Evolutionary conservation across 2,329 filamentous ascomycete genomes (phyloP), one percentile per base, ranked within the genome.

Genomic region (Whalleya microplaca): DNA sequence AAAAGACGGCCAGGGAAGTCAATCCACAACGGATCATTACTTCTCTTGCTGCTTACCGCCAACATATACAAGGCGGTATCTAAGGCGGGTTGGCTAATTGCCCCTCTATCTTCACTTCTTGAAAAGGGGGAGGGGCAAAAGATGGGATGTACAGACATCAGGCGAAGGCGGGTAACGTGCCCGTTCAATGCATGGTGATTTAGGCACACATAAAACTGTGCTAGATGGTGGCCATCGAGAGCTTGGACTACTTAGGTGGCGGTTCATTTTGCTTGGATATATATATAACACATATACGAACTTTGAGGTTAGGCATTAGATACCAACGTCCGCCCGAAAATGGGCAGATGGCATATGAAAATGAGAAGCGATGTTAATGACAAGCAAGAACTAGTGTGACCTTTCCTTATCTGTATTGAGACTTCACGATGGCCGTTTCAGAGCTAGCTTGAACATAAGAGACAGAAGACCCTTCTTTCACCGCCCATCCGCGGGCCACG

Each of bases 311-410:
- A 48, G 53, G 61, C 63, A 62, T 64, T 66, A 68, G 66, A 68
- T 69, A 69, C 66, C 67, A 66, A 59, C 64, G 59, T 66, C 55
- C 53, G 60, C 60, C 62, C 60, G 49, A 43, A 55, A 53, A 62
- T 49, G 44, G 65, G 64, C 58, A 60, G 61, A 65, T 65, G 65
- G 64, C 66, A 64, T 55, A 68, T 56, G 64, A 66, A 67, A 64
- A 66, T 59, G 60, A 59, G 62, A 61, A 62, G 63, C 56, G 55
- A 66, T 66, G 58, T 64, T 63, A 62, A 69, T 64, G 64, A 66
- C 59, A 51, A 55, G 55, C 59, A 51, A 55, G 55, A 18, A n/a
- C 41, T n/a, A 41, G 29, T 6, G 27, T 29, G 27, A 29, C 12
- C 6, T 29, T 12, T 12, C 12, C 27, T 5, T 29, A 12, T 29